A percentile compares a stretch with the other conserved stretches of the same genome.
Conservation (phyloP, 352 stramenopile species). For the Pythium guiyangense region DNA sequence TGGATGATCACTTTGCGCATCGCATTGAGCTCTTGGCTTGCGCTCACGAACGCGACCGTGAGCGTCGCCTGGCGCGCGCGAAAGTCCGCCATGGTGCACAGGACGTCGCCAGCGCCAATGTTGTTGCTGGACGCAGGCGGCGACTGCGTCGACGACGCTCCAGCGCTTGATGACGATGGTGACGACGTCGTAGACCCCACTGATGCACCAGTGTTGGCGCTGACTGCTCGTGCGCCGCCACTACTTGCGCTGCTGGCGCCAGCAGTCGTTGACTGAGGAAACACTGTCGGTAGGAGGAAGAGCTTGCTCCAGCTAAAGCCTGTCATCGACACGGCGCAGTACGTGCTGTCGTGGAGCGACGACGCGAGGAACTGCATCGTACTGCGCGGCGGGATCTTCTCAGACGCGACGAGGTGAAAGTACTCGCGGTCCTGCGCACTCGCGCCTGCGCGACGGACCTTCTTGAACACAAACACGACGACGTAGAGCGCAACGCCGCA, state of each 20-base stretch:
- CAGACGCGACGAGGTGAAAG: slow-evolving; percentile 66
- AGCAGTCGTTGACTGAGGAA: slow-evolving; percentile 12
- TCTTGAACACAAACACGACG: slow-evolving; percentile 81
- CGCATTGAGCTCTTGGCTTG: slow-evolving; percentile 33
- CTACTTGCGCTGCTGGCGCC: slow-evolving; percentile 4
- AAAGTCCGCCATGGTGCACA: slow-evolving; percentile 58
- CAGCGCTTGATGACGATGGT: slow-evolving; percentile 4
- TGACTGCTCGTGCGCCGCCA: background rate
- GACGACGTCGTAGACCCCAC: background rate
- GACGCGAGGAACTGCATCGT: slow-evolving; percentile 59
- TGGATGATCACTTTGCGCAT: slow-evolving; percentile 63
- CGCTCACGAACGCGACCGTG: slow-evolving; percentile 55
- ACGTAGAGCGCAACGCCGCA: slow-evolving; percentile 61
- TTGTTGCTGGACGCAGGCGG: slow-evolving; percentile 11
- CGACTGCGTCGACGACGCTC: slow-evolving; percentile 12
- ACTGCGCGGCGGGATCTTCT: slow-evolving; percentile 42
- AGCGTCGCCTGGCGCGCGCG: slow-evolving; percentile 51
- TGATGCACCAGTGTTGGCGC: background rate
- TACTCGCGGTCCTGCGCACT: slow-evolving; percentile 51
- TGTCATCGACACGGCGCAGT: slow-evolving; percentile 72
- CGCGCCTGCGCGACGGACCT: slow-evolving; percentile 42
- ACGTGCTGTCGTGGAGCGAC: slow-evolving; percentile 72
- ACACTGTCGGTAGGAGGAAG: slow-evolving; percentile 42
- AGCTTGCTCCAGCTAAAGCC: slow-evolving; percentile 78
- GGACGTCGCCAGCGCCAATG: slow-evolving; percentile 19